These are phyloP conservation scores for Cordyceps pruinosa DNA, from an alignment of 2,329 filamentous ascomycete genomes.

Conservation along the genomic window DNA sequence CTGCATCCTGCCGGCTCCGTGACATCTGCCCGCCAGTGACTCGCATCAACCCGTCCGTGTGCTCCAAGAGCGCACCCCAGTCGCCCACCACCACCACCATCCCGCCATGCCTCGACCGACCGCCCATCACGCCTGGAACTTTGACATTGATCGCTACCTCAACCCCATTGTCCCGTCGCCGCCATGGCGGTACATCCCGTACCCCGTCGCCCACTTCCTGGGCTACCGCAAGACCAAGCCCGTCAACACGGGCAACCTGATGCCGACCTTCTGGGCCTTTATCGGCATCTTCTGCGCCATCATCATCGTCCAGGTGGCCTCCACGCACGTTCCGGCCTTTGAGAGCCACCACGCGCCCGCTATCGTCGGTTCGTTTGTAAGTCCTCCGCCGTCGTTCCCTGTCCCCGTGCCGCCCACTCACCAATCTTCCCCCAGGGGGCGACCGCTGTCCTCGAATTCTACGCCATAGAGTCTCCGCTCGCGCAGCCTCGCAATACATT, in stretches of 20 bases:
- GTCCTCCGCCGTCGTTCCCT: slow-evolving; percentile 25
- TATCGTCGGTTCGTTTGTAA: slow-evolving; percentile 64
- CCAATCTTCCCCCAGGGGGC: slow-evolving; percentile 48
- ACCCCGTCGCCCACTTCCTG: slow-evolving; percentile 59
- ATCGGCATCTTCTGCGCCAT: slow-evolving; percentile 58
- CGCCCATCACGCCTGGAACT: slow-evolving; percentile 36
- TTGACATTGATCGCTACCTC: slow-evolving; percentile 72
- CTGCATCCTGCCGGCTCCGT: neutral
- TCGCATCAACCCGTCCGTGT: neutral
- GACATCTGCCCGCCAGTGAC: neutral
- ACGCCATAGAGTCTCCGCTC: slow-evolving; percentile 63
- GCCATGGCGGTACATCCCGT: slow-evolving; percentile 57
- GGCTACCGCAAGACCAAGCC: slow-evolving; percentile 46
- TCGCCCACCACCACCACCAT: too few relatives aligned
- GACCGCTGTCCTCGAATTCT: slow-evolving; percentile 68
- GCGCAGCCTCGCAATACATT: slow-evolving; percentile 66
- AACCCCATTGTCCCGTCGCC: slow-evolving; percentile 64
- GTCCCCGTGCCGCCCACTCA: neutral
- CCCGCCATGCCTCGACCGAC: slow-evolving; percentile 1
- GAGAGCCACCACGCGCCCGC: slow-evolving; percentile 45
- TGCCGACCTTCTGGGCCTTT: slow-evolving; percentile 55
- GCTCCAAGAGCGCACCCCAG: too few relatives aligned
- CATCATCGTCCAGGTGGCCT: slow-evolving; percentile 51
- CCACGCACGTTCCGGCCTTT: slow-evolving; percentile 48
- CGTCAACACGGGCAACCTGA: slow-evolving; percentile 46